Evolutionary conservation across 345 rosid species (phyloP), one percentile per base, ranked within the genome.

Genomic region (Moricandia arvensis): DNA sequence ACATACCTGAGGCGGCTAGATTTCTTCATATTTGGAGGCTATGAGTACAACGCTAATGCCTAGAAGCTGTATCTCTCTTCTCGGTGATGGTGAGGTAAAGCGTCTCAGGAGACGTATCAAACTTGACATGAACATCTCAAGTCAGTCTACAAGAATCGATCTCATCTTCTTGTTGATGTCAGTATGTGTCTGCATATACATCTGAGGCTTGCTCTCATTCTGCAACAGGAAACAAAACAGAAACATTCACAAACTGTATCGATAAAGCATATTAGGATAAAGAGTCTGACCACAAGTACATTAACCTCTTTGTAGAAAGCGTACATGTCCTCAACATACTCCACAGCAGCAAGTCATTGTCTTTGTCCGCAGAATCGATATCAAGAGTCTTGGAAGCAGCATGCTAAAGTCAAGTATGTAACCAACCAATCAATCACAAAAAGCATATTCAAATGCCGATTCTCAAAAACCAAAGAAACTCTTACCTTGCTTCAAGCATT

Each of bases 321-420:
- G 85, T 93, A 96, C 27, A 96, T 89, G 76, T 96, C 98, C 54
- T 95, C 98, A 16, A 93, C 89, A 68, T 96, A 96, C 54, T 96
- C 99, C 0, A 86, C 85, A 12, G 81, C 97, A 30, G 96, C 90
- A 79, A 93, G 61, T 96, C 85, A 53, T 90, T 87, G 35, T 83
- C 71, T 64, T 81, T 88, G 57, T 96, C 98, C 7, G 79, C 86
- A 4, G n/a, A n/a, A n/a, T n/a, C n/a, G n/a, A n/a, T 96, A 33
- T 96, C 93, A 63, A 88, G 60, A n/a, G 82, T 53, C 35, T 88
- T 92, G 57, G 88, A 85, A 68, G 90, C 93, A 64, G 88, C 88
- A 21, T 1, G 1, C 24, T 21, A 21, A 21, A 21, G 24, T 21
- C 1, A 21, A 21, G 24, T 96, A 45, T 43, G 4, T 43, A 71